phyloP scores from a whole-genome alignment of 768 basidiomycete genomes.

The Russula brevipes region DNA sequence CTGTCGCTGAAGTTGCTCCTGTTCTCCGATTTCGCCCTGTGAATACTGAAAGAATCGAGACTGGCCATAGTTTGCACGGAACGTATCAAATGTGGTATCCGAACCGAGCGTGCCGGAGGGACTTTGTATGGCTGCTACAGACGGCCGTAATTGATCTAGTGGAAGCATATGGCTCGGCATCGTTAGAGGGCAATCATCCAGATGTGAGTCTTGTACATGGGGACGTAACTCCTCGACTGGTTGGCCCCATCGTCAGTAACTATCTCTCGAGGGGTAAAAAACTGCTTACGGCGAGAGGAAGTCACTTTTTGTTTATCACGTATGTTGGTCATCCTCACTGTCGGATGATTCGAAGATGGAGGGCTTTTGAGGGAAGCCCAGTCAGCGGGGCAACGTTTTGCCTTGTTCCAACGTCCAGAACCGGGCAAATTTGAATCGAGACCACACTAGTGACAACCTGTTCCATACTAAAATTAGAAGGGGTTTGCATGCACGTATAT shows the following conservation, averaged over 20 bases:
- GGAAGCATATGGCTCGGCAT: not conserved
- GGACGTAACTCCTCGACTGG: not conserved
- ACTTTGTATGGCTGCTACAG: not conserved
- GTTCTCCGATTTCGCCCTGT: not conserved
- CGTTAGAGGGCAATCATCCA: not conserved
- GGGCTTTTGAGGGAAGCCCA: not conserved
- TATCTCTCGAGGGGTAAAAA: not conserved
- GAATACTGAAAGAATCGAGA: not conserved
- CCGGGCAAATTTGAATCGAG: slow-evolving; percentile 1
- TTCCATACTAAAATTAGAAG: not conserved
- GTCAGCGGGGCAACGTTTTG: not conserved
- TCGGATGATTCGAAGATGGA: not conserved
- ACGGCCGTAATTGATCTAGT: not conserved
- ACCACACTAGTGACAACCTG: not conserved
- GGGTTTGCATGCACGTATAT: not conserved
- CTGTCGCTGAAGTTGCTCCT: slow-evolving; percentile 28
- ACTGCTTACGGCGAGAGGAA: not conserved
- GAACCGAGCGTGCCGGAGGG: not conserved
- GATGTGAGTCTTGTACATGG: not conserved
- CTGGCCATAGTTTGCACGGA: not conserved
- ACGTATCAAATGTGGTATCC: slow-evolving; percentile 10
- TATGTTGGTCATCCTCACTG: not conserved
- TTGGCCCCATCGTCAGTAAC: not conserved
- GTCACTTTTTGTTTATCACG: not conserved
- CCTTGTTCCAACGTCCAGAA: not conserved